Evolutionary conservation across 2,329 filamentous ascomycete species (phyloP).

Genomic region (Talaromyces sp.): DNA sequence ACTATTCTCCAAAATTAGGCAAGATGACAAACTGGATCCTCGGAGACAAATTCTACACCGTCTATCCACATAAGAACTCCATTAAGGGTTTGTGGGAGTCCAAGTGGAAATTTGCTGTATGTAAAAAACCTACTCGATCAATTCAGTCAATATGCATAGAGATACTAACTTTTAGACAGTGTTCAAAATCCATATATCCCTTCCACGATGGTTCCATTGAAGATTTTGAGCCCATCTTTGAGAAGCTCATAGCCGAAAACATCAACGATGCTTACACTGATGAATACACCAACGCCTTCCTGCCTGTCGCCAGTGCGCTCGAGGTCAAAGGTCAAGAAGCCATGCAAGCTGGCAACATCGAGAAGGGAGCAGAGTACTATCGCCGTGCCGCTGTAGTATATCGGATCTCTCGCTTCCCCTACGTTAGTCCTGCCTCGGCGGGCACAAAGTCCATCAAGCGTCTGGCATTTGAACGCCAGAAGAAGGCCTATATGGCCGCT

Average conservation of each 20-base stretch:
- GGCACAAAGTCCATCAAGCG: constrained; percentile 44
- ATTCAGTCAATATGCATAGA: neutral
- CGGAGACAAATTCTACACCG: constrained; percentile 42
- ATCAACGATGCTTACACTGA: constrained; percentile 62
- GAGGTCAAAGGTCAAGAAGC: constrained; percentile 48
- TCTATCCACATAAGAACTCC: constrained; percentile 52
- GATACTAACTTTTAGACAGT: constrained; percentile 23
- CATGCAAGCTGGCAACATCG: constrained; percentile 42
- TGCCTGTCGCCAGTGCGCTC: constrained; percentile 56
- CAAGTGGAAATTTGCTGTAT: constrained; percentile 65
- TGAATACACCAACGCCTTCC: constrained; percentile 58
- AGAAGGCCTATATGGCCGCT: constrained; percentile 57
- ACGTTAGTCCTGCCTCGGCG: constrained; percentile 20
- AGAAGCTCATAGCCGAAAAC: constrained; percentile 53
- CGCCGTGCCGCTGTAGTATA: constrained; percentile 68
- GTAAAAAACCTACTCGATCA: neutral
- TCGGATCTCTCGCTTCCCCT: constrained; percentile 66
- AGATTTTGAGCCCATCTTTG: constrained; percentile 66
- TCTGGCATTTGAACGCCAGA: constrained; percentile 60
- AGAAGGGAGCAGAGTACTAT: constrained; percentile 56
- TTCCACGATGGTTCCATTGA: constrained; percentile 66
- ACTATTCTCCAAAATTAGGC: neutral
- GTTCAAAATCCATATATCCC: constrained; percentile 59
- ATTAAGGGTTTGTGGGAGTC: constrained; percentile 66
- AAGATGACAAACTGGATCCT: constrained; percentile 26